Evolutionary conservation across 352 stramenopile genomes (phyloP).

Genomic region (Phytophthora crassamura): DNA sequence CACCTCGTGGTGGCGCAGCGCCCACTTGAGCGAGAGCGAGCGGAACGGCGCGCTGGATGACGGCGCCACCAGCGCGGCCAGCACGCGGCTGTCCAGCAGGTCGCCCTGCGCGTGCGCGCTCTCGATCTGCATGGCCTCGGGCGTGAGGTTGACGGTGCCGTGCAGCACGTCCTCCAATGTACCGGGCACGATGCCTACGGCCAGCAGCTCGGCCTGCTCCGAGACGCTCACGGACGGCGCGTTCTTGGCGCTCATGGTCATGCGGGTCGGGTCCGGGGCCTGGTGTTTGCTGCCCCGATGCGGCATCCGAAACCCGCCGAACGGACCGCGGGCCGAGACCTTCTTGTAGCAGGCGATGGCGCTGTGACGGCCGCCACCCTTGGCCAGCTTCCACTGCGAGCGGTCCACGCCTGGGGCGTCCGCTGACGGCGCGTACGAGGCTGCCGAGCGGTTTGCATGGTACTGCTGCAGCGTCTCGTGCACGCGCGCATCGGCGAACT

Average conservation of each 20-base stretch:
- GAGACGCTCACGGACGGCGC: constrained; percentile 18
- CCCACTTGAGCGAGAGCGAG: constrained; percentile 72
- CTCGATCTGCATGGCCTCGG: constrained; percentile 69
- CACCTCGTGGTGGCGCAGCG: constrained; percentile 59
- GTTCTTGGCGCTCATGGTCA: constrained; percentile 32
- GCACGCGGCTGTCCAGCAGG: constrained; percentile 61
- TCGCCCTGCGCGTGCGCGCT: constrained; percentile 51
- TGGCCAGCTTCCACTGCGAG: constrained; percentile 53
- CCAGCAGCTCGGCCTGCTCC: constrained; percentile 48
- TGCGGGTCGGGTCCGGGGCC: constrained; percentile 9
- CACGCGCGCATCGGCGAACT: constrained; percentile 45
- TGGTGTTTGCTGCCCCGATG: not conserved
- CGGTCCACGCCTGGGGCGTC: constrained; percentile 34
- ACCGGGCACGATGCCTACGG: constrained; percentile 43
- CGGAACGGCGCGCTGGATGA: constrained; percentile 56
- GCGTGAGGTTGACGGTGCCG: constrained; percentile 61
- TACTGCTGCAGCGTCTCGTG: constrained; percentile 45
- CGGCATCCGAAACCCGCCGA: constrained; percentile 18
- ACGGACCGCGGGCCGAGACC: constrained; percentile 18
- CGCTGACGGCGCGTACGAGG: constrained; percentile 17
- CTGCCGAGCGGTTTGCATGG: constrained; percentile 45
- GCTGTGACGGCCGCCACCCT: constrained; percentile 45
- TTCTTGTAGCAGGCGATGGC: constrained; percentile 53
- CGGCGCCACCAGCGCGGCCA: constrained; percentile 56
- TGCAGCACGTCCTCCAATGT: constrained; percentile 60